Conservation (phyloP, 2,329 filamentous ascomycete species). For the Phyllosticta capitalensis region DNA sequence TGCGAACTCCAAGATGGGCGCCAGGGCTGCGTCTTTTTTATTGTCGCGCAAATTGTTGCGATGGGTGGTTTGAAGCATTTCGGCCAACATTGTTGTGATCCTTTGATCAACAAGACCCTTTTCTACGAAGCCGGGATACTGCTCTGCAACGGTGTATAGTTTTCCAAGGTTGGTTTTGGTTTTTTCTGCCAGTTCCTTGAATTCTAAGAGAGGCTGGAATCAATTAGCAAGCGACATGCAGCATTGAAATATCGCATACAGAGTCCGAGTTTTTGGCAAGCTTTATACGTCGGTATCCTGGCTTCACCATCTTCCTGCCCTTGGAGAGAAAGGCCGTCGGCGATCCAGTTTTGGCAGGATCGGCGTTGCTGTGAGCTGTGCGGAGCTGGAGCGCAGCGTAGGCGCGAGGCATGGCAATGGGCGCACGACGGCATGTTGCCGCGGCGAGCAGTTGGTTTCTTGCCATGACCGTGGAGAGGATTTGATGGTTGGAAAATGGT, state of each 20-base stretch:
- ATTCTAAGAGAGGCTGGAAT: background rate
- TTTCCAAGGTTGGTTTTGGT: background rate
- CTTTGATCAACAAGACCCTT: background rate
- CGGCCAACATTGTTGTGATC: background rate
- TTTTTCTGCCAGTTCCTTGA: background rate
- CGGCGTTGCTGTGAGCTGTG: background rate
- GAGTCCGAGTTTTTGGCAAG: background rate
- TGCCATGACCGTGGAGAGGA: background rate
- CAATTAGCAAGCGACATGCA: background rate
- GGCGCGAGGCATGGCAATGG: background rate
- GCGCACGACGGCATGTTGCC: background rate
- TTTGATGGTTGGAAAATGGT: background rate
- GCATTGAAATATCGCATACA: background rate
- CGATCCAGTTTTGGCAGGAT: background rate
- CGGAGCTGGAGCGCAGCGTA: background rate
- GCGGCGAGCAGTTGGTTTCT: background rate
- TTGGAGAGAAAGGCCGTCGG: background rate
- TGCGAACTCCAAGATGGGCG: background rate
- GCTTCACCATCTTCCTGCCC: background rate
- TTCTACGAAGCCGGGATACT: background rate
- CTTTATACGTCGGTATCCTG: background rate
- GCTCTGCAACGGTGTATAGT: background rate
- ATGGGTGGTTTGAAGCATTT: background rate
- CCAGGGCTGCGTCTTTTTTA: background rate
- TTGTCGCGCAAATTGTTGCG: background rate